phyloP scores from a whole-genome alignment of 2,329 filamentous ascomycete genomes.

The Bipolaris sorokiniana region DNA sequence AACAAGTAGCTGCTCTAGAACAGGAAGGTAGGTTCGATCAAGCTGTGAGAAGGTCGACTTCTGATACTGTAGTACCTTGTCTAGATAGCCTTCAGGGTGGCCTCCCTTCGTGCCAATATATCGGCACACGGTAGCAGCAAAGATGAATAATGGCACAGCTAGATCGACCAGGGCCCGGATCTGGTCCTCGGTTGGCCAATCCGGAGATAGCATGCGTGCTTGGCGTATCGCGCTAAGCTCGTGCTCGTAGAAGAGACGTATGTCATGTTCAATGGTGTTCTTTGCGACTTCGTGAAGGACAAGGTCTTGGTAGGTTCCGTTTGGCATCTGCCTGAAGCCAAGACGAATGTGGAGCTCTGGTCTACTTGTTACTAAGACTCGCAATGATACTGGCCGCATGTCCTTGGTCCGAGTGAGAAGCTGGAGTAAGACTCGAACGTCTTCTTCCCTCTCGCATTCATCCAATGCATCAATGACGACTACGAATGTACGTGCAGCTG shows the following conservation, averaged over 20 bases:
- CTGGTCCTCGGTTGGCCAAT: slow-evolving; percentile 32
- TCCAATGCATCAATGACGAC: slow-evolving; percentile 39
- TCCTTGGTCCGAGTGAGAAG: slow-evolving; percentile 18
- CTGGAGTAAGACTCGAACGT: slow-evolving; percentile 29
- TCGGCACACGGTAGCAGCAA: slow-evolving; percentile 36
- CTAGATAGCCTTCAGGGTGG: slow-evolving; percentile 2
- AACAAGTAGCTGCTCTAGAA: slow-evolving; percentile 30
- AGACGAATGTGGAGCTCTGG: slow-evolving; percentile 31
- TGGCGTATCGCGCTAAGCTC: slow-evolving; percentile 25
- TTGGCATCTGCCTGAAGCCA: slow-evolving; percentile 28
- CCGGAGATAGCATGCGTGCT: slow-evolving; percentile 17
- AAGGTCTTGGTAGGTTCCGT: slow-evolving; percentile 26
- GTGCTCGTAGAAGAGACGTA: slow-evolving; percentile 27
- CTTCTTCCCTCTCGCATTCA: slow-evolving; percentile 35
- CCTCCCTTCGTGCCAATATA: slow-evolving; percentile 26
- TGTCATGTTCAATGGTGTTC: slow-evolving; percentile 29
- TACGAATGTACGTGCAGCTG: background rate
- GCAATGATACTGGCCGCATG: slow-evolving; percentile 17
- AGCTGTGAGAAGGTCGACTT: slow-evolving; percentile 25
- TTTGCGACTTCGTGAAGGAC: slow-evolving; percentile 30
- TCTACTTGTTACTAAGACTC: slow-evolving; percentile 28
- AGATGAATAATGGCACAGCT: slow-evolving; percentile 46
- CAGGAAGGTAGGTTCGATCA: slow-evolving; percentile 27
- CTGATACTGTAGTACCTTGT: slow-evolving; percentile 19
- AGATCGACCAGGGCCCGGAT: slow-evolving; percentile 35